These are phyloP conservation scores for Lactarius indigo DNA, from an alignment of 768 basidiomycete genomes.

Conservation along the genomic window DNA sequence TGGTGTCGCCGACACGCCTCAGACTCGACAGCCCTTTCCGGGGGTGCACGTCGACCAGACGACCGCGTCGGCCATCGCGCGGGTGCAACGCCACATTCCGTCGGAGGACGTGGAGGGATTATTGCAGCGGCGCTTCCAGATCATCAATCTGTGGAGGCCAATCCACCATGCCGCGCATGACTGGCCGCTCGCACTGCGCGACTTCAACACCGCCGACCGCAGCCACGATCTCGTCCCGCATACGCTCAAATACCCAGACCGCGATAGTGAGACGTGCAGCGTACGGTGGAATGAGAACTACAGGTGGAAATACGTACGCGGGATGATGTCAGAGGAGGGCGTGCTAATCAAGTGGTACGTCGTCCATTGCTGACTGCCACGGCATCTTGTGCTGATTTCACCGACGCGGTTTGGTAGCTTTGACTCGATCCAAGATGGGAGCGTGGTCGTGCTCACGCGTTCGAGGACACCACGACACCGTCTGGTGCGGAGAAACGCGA, in stretches of 20 bases:
- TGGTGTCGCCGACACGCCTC: slow-evolving; percentile 36
- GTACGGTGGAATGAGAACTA: slow-evolving; percentile 40
- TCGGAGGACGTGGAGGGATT: slow-evolving; percentile 37
- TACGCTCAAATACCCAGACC: slow-evolving; percentile 40
- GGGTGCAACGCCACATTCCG: slow-evolving; percentile 45
- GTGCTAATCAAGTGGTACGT: slow-evolving; percentile 47
- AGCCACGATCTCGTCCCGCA: slow-evolving; percentile 38
- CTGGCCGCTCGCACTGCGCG: slow-evolving; percentile 47
- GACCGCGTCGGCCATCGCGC: slow-evolving; percentile 36
- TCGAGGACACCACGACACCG: slow-evolving; percentile 52
- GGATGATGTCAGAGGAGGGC: slow-evolving; percentile 43
- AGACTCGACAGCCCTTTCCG: slow-evolving; percentile 43
- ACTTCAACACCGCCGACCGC: slow-evolving; percentile 41
- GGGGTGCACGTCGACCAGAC: slow-evolving; percentile 48
- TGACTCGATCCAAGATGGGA: slow-evolving; percentile 37
- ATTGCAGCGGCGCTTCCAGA: slow-evolving; percentile 46
- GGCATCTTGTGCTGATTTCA: neutral
- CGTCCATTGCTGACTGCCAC: neutral
- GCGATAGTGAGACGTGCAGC: slow-evolving; percentile 42
- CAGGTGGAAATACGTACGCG: slow-evolving; percentile 45
- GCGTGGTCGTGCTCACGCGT: slow-evolving; percentile 53
- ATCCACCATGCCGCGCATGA: slow-evolving; percentile 45
- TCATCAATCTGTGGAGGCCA: slow-evolving; percentile 55
- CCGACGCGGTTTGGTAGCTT: slow-evolving; percentile 29
- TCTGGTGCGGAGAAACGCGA: slow-evolving; percentile 46